phyloP scores from a whole-genome alignment of 1,284 basidiomycete species.

The Peniophora sp. region DNA sequence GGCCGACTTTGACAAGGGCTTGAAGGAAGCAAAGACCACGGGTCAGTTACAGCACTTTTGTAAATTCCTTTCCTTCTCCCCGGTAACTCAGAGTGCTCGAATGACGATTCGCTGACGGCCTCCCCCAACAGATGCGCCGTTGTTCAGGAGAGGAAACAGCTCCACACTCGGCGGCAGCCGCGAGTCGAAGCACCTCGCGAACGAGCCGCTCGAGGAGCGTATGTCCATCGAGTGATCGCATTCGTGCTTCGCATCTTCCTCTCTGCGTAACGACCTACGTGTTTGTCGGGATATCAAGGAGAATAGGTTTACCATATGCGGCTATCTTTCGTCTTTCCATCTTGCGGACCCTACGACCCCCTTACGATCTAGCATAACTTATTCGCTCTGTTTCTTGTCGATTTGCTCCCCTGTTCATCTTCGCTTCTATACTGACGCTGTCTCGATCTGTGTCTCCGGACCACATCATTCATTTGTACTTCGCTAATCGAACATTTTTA shows the following conservation, averaged over 20 bases:
- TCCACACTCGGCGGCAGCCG: constrained; percentile 24
- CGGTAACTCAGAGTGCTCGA: constrained; percentile 10
- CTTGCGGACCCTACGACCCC: neutral
- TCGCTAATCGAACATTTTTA: too few species aligned
- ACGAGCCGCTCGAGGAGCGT: constrained; percentile 29
- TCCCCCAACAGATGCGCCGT: constrained; percentile 8
- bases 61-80: constrained; percentile 22
- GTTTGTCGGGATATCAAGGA: neutral
- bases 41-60: constrained; percentile 45
- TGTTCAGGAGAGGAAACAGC: constrained; percentile 4
- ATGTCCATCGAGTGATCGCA: constrained; percentile 41
- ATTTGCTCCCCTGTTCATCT: neutral
- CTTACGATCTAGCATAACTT: neutral
- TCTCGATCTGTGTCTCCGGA: too few species aligned
- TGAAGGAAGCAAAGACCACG: constrained; percentile 60
- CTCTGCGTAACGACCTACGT: neutral
- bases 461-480: too few species aligned
- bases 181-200: constrained; percentile 31
- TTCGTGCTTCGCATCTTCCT: neutral
- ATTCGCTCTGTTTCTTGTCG: neutral
- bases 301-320: too few species aligned
- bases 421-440: too few species aligned
- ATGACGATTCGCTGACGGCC: constrained; percentile 2
- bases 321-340: neutral
- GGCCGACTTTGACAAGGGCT: constrained; percentile 70